Evolutionary conservation across 225 moss, liverwort and hornwort genomes (phyloP), one percentile per base, ranked within the genome.

Genomic region (Climacium dendroides): DNA sequence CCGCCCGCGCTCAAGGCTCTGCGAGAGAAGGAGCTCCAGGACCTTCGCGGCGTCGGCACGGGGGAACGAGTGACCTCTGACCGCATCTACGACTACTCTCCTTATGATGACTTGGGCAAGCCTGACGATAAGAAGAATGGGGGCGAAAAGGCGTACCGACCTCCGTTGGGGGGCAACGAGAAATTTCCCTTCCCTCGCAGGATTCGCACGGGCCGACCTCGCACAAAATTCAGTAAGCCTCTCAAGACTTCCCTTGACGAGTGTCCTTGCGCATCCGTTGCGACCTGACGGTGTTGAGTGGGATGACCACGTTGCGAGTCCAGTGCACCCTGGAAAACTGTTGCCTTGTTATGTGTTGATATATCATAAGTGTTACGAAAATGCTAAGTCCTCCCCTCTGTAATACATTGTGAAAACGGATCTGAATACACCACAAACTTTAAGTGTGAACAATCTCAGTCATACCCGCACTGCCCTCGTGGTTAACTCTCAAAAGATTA

Each of bases 1-100:
- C 96, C 96, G 70, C 78, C 88, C 48, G 92, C 85, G 29, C 86
- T 97, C 4, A 86, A 93, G 73, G 83, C 61, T 53, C 78, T 93
- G 62, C 92, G 94, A 75, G 90, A 89, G 72, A 82, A 87, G 64
- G 95, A 97, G 92, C 93, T 95, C 8, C 2, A 29, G 4, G 52
- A 80, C 34, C 60, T 90, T 73, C 91, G 92, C 53, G 96, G 96
- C 34, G 48, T 94, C 18, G 94, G 96, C 59, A 91, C 48, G 17
- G 96, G 95, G 20, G 78, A 85, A 47, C 90, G 95, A 48, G 86
- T 90, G 15, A 7, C 19, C 19, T 82, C 89, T 30, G 96, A 97
- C 52, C 95, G 96, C 77, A 91, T 96, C 87, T 97, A 97, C 83
- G 96, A 97, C 65, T 96, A 91, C 80, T 94, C 89, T 22, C 58